Conservation (phyloP, 768 basidiomycete species). For the Kwoniella pini region DNA sequence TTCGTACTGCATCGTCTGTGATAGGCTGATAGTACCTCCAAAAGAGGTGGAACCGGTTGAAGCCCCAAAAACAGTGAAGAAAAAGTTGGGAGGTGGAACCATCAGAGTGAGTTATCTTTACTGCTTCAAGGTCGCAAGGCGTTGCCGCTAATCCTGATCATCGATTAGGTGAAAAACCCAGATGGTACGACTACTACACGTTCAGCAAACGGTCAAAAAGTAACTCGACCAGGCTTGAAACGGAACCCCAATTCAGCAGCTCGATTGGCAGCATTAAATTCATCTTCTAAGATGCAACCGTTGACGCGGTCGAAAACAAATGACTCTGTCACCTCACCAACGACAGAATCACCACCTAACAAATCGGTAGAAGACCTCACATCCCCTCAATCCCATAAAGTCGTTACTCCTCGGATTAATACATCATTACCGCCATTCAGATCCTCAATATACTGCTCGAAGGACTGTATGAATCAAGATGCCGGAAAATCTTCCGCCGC, state of each 20-base stretch:
- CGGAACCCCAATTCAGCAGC: conserved; percentile 38
- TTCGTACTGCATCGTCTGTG: conserved; percentile 47
- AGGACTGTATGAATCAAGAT: conserved; percentile 38
- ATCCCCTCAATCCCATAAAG: conserved; percentile 11
- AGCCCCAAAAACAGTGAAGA: conserved; percentile 14
- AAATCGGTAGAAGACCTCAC: neutral
- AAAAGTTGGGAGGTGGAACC: conserved; percentile 32
- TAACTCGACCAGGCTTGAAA: conserved; percentile 37
- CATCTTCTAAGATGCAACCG: conserved; percentile 29
- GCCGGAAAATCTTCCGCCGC: conserved; percentile 32
- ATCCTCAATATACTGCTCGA: conserved; percentile 45
- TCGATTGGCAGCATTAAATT: conserved; percentile 38
- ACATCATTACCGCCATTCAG: conserved; percentile 22
- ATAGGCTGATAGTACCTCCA: conserved; percentile 37
- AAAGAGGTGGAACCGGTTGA: conserved; percentile 15
- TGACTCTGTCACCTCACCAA: conserved; percentile 10
- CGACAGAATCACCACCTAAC: conserved; percentile 4
- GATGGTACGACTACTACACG: conserved; percentile 48
- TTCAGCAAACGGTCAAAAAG: conserved; percentile 39
- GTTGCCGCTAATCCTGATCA: neutral
- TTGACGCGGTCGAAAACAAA: conserved; percentile 37
- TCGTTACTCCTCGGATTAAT: conserved; percentile 1
- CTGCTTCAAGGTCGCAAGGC: too few relatives aligned
- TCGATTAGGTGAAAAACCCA: conserved; percentile 38
- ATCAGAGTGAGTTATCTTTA: conserved; percentile 48